Base-by-base conservation (phyloP, 805 yeast genomes). In the Saturnispora hagleri region DNA sequence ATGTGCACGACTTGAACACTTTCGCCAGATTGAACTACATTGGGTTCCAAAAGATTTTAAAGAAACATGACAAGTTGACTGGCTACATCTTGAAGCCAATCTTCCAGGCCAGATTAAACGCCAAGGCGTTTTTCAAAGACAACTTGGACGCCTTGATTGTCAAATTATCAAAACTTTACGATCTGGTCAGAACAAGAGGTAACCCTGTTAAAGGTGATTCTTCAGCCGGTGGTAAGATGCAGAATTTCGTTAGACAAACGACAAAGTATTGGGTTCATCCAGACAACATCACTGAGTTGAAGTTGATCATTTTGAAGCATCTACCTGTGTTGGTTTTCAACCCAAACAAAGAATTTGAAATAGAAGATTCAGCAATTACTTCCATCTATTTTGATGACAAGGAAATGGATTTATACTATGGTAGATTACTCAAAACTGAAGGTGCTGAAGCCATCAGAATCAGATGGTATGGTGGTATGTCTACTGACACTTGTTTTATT, bases 221-320 rank as follows among this genome's bases (percentile, higher is more conserved):
- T 4, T 67, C 97, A 5, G 97, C 99, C n/a, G 99, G 99, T 63
- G 99, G 99, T 43, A 77, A 85, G 43, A 97, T 90, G 75, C 99
- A 93, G 69, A 93, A 93, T 72, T 93, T 93, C 63, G 98, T 93
- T 45, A 85, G 99, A 70, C 99, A 93, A 71, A 93, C 99, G 20
- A 93, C 99, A 7, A 93, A 93, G 66, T 93, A 93, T 71, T 93
- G 99, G 99, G 98, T 93, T 33, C 99, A 93, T 64, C 97, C 97
- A 2, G 98, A 93, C 69, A 91, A 93, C 68, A 89, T 93, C 66
- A 93, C 98, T 15, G 98, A 93, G 73, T 78, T 93, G 68, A 93
- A 93, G 72, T 79, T 93, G 64, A 85, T 89, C 57, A 84, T 93
- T 57, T 76, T 93, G 65, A 91, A 93, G 71, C 98, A 93, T 72